Percentiles rank a stretch among this genome's conserved stretches.
Conservation (phyloP, 2,329 filamentous ascomycete genomes). For the Colletotrichum caudatum region DNA sequence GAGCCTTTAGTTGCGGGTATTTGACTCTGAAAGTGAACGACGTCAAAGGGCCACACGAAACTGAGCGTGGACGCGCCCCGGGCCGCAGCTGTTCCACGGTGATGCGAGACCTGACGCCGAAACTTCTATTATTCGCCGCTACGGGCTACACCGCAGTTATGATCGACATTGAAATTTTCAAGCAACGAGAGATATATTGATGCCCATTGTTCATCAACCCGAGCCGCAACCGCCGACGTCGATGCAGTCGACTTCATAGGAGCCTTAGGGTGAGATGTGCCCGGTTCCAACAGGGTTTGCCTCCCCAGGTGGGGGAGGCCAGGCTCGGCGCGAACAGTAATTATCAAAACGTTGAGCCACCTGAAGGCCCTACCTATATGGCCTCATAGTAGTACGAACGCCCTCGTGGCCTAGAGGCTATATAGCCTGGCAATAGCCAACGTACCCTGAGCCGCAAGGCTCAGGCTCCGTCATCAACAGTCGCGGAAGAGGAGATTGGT, state of each 20-base stretch:
- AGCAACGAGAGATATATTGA: background rate
- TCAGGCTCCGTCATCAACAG: background rate
- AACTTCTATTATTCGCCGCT: background rate
- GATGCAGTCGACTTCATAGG: background rate
- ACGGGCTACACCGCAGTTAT: background rate
- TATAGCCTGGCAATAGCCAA: background rate
- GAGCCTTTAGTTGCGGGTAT: slow-evolving; percentile 14
- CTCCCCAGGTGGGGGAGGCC: background rate
- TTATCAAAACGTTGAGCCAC: background rate
- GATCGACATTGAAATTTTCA: background rate
- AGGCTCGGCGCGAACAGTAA: background rate
- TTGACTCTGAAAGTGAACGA: slow-evolving; percentile 25
- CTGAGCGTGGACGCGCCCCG: slow-evolving; percentile 22
- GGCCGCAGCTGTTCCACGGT: slow-evolving; percentile 24
- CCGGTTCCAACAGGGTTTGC: slow-evolving; percentile 1
- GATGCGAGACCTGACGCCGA: slow-evolving; percentile 12
- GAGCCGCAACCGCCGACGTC: background rate
- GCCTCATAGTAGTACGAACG: background rate
- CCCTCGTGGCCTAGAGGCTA: background rate
- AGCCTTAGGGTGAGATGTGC: background rate
- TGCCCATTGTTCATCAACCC: background rate
- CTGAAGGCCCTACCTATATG: background rate
- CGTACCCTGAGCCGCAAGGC: slow-evolving; percentile 27
- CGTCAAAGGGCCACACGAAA: slow-evolving; percentile 32
- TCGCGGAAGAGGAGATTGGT: slow-evolving; percentile 5